Conservation (phyloP, 306 rosid species). For the barrel medic (Medicago truncatula) region MtrunA17r5.0-ANR NC_053042.1:636501-637000, state of each 20-base stretch:
- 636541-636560: constrained; percentile 37
- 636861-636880: background rate
- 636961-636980: background rate
- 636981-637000: background rate
- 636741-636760: constrained; percentile 14
- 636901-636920: background rate
- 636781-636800: constrained; percentile 27
- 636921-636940: background rate
- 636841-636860: background rate
- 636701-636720: constrained; percentile 18
- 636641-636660: constrained; percentile 15
- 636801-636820: constrained; percentile 20
- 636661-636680: background rate
- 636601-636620: constrained; percentile 30
- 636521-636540: constrained; percentile 12
- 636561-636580: constrained; percentile 29
- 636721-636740: background rate
- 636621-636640: constrained; percentile 21
- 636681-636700: constrained; percentile 1
- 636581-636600: constrained; percentile 40
- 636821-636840: background rate
- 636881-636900: background rate
- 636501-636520: constrained; percentile 35
- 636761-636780: constrained; percentile 12
- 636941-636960: background rate